A percentile compares a stretch with the other conserved stretches of the same genome.
Conservation (phyloP, 768 basidiomycete genomes). For the Leccinum barrowsii region DNA sequence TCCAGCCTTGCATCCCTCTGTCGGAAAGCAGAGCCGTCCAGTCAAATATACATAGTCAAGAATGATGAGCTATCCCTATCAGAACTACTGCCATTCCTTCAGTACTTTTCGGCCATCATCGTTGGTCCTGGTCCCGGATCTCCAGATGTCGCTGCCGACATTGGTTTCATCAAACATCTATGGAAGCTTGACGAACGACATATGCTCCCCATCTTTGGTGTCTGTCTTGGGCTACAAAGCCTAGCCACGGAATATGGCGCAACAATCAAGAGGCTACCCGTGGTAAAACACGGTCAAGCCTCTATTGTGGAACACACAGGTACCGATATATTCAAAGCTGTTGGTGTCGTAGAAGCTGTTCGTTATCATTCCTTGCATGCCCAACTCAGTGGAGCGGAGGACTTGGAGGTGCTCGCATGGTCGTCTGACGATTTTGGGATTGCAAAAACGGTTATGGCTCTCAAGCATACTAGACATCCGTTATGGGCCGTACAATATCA, state of each 20-base stretch:
- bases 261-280: conserved; percentile 49
- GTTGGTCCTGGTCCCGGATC: conserved; percentile 83
- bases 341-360: conserved; percentile 55
- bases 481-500: conserved; percentile 92
- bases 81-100: conserved; percentile 50
- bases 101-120: conserved; percentile 63
- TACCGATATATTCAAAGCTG: conserved; percentile 57
- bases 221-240: conserved; percentile 81
- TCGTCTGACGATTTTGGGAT: conserved; percentile 64
- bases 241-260: conserved; percentile 65
- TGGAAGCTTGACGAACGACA: conserved; percentile 57
- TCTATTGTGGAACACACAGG: conserved; percentile 59
- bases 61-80: conserved; percentile 58
- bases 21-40: conserved; percentile 57
- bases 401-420: conserved; percentile 70
- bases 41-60: conserved; percentile 65
- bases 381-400: conserved; percentile 40
- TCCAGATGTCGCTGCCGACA: conserved; percentile 55
- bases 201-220: conserved; percentile 73
- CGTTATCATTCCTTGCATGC: conserved; percentile 81
- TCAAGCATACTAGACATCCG: conserved; percentile 58
- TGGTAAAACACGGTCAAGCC: conserved; percentile 80
- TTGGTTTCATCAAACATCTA: conserved; percentile 66
- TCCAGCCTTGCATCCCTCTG: conserved; percentile 70
- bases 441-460: conserved; percentile 71